phyloP scores from a whole-genome alignment of 176 grass and related monocot genomes.

The Raddia distichophylla region DNA sequence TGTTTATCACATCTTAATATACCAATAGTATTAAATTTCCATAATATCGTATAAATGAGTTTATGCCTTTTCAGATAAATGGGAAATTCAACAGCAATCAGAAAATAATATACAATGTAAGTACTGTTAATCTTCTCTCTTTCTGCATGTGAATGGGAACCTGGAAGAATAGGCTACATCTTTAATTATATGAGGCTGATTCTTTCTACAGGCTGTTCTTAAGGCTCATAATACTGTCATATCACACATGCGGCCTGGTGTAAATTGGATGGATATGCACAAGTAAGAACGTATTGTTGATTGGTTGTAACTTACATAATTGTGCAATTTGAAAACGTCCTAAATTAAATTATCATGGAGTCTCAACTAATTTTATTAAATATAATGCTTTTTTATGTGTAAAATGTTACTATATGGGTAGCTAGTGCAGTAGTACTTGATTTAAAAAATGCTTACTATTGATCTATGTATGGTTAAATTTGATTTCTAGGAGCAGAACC shows the following conservation, averaged over 20 bases:
- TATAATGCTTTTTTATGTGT: not conserved
- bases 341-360: constrained; percentile 6
- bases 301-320: not conserved
- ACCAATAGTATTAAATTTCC: not conserved
- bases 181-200: constrained; percentile 15
- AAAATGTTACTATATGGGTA: not conserved
- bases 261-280: constrained; percentile 89
- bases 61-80: constrained; percentile 71
- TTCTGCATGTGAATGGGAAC: constrained; percentile 8
- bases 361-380: not conserved
- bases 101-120: constrained; percentile 84
- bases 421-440: not conserved
- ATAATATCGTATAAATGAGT: constrained; percentile 15
- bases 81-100: constrained; percentile 85
- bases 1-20: constrained; percentile 22
- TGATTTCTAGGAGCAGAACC: not conserved
- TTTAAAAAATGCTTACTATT: constrained; percentile 3
- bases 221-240: constrained; percentile 86
- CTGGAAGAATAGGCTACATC: not conserved
- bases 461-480: not conserved
- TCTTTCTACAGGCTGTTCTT: constrained; percentile 75
- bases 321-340: constrained; percentile 21
- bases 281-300: constrained; percentile 56
- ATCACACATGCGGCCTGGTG: constrained; percentile 74
- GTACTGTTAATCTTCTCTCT: constrained; percentile 36